These are phyloP conservation scores for Sedum album DNA, from an alignment of 164 flowering plant species.

Conservation along the genomic window DNA sequence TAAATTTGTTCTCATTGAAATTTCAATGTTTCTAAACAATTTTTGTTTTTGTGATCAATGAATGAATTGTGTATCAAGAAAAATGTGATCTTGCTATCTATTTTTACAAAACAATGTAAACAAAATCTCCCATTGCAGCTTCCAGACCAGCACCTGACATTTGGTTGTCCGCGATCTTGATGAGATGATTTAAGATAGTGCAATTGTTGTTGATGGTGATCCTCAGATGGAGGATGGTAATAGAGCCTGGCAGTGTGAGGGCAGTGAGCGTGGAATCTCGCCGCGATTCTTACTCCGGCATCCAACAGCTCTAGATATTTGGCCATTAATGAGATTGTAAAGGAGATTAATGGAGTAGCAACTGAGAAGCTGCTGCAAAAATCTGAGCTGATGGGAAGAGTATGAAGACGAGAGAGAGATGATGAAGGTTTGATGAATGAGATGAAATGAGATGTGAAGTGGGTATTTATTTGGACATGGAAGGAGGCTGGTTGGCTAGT, in stretches of 20 bases:
- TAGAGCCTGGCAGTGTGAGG: slow-evolving; percentile 7
- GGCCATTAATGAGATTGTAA: background rate
- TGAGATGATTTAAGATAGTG: slow-evolving; percentile 1
- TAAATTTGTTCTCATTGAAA: background rate
- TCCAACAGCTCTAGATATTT: slow-evolving; percentile 10
- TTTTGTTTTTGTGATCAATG: background rate
- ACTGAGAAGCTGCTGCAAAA: background rate
- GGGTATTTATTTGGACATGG: slow-evolving; percentile 3
- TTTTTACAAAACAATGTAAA: background rate
- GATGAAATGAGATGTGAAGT: background rate
- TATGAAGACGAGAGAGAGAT: too few species aligned
- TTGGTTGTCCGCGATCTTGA: background rate
- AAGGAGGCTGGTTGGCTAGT: background rate
- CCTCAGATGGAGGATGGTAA: slow-evolving; percentile 10
- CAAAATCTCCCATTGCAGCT: background rate
- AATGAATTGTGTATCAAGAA: background rate
- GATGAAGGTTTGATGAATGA: background rate
- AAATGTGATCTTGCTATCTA: background rate
- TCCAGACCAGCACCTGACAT: background rate
- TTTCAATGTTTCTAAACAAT: background rate
- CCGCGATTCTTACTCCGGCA: slow-evolving; percentile 9
- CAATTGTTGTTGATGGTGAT: slow-evolving; percentile 3
- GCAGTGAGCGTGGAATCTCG: slow-evolving; percentile 9
- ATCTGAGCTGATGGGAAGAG: background rate
- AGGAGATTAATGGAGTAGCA: background rate